Evolutionary conservation across 1,284 basidiomycete genomes (phyloP).

Genomic region (Termitomyces sp.): DNA sequence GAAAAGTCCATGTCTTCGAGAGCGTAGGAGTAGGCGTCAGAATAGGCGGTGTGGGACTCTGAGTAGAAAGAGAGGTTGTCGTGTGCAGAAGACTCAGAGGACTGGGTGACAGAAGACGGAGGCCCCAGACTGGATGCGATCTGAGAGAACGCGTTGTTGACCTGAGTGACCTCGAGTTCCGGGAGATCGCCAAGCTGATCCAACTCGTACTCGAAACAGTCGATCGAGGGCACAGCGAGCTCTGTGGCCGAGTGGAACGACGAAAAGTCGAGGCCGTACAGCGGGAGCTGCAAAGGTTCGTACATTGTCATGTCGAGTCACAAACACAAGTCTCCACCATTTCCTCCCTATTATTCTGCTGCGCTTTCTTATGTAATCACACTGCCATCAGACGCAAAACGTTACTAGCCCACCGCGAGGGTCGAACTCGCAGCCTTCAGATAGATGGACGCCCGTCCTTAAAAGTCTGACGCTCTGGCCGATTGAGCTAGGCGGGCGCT

Average conservation of each 20-base stretch:
- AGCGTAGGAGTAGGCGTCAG: constrained; percentile 36
- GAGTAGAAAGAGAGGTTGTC: constrained; percentile 64
- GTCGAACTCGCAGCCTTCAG: constrained; percentile 91
- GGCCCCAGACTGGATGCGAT: constrained; percentile 62
- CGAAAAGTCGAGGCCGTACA: constrained; percentile 53
- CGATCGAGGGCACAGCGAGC: constrained; percentile 67
- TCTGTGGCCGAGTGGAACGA: constrained; percentile 63
- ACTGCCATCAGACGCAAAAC: not conserved
- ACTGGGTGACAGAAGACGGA: constrained; percentile 71
- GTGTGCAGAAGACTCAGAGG: constrained; percentile 64
- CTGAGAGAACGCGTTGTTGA: constrained; percentile 55
- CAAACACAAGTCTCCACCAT: not conserved
- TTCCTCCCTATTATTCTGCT: constrained; percentile 5
- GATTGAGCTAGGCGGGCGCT: constrained; percentile 79
- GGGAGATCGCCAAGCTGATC: constrained; percentile 66
- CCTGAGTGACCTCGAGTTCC: constrained; percentile 56
- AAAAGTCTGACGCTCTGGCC: constrained; percentile 86
- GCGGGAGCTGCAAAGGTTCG: constrained; percentile 12
- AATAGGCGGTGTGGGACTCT: constrained; percentile 42
- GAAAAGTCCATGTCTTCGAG: constrained; percentile 70
- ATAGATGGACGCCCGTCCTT: constrained; percentile 47
- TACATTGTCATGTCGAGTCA: constrained; percentile 8
- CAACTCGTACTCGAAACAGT: constrained; percentile 76
- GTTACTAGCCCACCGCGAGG: constrained; percentile 77
- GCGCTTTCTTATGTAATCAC: constrained; percentile 6